Evolutionary conservation across 306 rosid genomes (phyloP).

Genomic region (Prunus mume): DNA sequence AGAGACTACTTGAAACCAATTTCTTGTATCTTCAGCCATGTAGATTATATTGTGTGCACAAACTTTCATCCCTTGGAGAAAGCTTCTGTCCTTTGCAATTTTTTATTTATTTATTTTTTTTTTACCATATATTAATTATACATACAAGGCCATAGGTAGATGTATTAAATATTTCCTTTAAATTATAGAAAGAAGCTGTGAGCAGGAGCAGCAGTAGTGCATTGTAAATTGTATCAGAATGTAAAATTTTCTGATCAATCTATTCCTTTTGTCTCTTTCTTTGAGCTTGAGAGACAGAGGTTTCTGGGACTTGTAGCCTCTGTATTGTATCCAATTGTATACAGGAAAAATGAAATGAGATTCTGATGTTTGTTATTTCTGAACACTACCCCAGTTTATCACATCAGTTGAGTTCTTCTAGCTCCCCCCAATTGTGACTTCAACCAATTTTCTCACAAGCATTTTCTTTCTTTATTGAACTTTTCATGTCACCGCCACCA

Average conservation of each 20-base stretch:
- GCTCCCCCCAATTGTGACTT: too few relatives aligned
- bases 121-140: too few relatives aligned
- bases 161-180: not conserved
- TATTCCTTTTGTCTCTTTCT: not conserved
- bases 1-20: slow-evolving; percentile 16
- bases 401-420: too few relatives aligned
- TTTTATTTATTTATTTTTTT: too few relatives aligned
- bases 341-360: not conserved
- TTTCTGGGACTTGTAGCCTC: not conserved
- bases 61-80: too few relatives aligned
- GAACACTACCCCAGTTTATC: too few relatives aligned
- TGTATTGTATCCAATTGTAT: not conserved
- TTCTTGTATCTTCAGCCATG: not conserved
- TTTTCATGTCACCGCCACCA: too few relatives aligned
- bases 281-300: not conserved
- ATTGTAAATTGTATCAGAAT: slow-evolving; percentile 3
- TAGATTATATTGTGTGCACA: too few relatives aligned
- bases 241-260: not conserved
- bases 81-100: too few relatives aligned
- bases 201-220: not conserved
- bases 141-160: not conserved
- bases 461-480: too few relatives aligned
- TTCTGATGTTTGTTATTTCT: not conserved
- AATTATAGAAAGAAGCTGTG: not conserved
- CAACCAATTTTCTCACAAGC: too few relatives aligned